These are phyloP conservation scores for Backusella westeae DNA, from an alignment of 192 early-diverging fungal genomes.

Conservation along the genomic window DNA sequence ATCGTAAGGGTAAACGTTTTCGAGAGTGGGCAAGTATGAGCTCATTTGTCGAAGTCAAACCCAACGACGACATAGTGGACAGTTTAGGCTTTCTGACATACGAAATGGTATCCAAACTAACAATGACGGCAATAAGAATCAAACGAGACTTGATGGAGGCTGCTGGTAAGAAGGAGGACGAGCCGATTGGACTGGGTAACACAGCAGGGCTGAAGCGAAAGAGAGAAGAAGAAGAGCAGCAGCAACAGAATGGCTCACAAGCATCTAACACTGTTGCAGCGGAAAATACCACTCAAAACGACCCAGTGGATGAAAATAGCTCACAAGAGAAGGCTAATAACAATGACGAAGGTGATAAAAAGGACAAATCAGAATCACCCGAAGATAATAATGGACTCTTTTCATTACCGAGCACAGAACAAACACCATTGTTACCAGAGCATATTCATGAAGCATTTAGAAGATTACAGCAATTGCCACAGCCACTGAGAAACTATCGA, in stretches of 20 bases:
- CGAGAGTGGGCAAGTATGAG: slow-evolving; percentile 95
- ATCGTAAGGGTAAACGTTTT: slow-evolving; percentile 90
- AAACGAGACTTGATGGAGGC: slow-evolving; percentile 61
- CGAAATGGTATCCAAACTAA: slow-evolving; percentile 92
- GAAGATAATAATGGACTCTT: slow-evolving; percentile 62
- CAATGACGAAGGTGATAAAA: slow-evolving; percentile 1
- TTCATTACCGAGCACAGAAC: slow-evolving; percentile 72
- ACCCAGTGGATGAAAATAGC: neutral
- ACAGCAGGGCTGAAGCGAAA: slow-evolving; percentile 4
- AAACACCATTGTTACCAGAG: slow-evolving; percentile 74
- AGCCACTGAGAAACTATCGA: slow-evolving; percentile 75
- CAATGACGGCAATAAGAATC: slow-evolving; percentile 81
- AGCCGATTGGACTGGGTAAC: neutral
- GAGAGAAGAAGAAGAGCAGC: slow-evolving; percentile 2
- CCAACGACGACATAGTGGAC: slow-evolving; percentile 93
- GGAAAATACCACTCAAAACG: neutral
- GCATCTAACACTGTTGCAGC: neutral
- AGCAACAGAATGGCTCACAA: neutral
- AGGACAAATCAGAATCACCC: slow-evolving; percentile 27
- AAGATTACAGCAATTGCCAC: slow-evolving; percentile 70
- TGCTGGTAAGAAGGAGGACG: slow-evolving; percentile 24
- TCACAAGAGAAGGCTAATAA: neutral
- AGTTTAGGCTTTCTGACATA: slow-evolving; percentile 94
- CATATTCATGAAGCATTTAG: slow-evolving; percentile 96
- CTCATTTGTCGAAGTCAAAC: slow-evolving; percentile 83